A percentile compares a stretch with the other conserved stretches of the same genome.
phyloP scores from a whole-genome alignment of 345 rosid species.

The Citropsis articulata region DNA sequence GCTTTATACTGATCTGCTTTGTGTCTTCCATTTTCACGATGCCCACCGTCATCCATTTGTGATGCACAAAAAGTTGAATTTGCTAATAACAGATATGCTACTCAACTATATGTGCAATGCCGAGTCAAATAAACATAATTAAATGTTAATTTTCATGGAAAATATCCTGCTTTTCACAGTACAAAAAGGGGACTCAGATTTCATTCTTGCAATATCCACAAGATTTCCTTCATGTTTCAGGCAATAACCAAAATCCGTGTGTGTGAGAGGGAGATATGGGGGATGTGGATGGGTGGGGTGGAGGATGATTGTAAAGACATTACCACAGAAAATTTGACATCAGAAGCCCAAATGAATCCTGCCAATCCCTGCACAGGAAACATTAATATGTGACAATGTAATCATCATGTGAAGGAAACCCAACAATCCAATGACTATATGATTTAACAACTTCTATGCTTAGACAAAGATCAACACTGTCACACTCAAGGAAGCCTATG shows the following conservation, averaged over 20 bases:
- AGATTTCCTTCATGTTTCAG: background rate
- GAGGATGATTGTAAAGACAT: background rate
- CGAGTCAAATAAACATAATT: constrained; percentile 21
- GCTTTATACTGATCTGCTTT: constrained; percentile 70
- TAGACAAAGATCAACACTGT: background rate
- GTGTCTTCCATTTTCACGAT: constrained; percentile 88
- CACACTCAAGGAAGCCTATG: background rate
- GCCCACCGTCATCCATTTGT: constrained; percentile 90
- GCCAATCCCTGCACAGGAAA: background rate
- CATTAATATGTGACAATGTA: background rate
- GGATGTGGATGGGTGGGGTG: background rate
- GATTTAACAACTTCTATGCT: background rate
- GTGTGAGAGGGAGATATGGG: no score
- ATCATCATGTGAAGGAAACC: background rate
- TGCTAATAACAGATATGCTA: constrained; percentile 6
- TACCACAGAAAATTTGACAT: background rate
- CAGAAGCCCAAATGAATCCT: background rate
- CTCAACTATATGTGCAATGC: constrained; percentile 5
- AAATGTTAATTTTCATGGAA: background rate
- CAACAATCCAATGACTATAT: background rate
- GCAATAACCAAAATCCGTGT: background rate
- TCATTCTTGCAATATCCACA: background rate
- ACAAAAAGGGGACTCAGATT: background rate
- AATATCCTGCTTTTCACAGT: constrained; percentile 19
- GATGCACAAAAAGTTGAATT: constrained; percentile 16